Percentiles rank a stretch among this genome's conserved stretches.
These are phyloP conservation scores for Cyberlindnera suaveolens DNA, from an alignment of 805 yeast genomes.

Conservation along the genomic window DNA sequence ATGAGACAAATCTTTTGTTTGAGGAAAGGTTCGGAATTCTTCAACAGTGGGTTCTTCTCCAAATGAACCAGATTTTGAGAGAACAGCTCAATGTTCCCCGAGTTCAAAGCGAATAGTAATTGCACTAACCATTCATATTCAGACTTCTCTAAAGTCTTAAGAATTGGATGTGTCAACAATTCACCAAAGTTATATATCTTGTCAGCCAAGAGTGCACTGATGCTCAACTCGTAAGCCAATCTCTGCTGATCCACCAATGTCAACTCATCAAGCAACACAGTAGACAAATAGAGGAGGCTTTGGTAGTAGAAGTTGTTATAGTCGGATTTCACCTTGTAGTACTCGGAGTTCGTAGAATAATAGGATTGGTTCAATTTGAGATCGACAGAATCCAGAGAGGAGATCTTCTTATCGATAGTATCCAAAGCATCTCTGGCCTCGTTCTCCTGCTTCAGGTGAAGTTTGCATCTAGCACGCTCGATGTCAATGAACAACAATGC, in stretches of 20 bases:
- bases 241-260: slow-evolving; percentile 35
- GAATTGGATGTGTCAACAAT: slow-evolving; percentile 81
- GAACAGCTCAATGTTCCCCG: slow-evolving; percentile 70
- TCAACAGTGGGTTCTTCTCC: slow-evolving; percentile 48
- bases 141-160: slow-evolving; percentile 41
- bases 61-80: slow-evolving; percentile 41
- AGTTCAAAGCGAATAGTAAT: slow-evolving; percentile 62
- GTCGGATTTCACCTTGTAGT: slow-evolving; percentile 68
- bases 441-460: slow-evolving; percentile 47
- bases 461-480: slow-evolving; percentile 69
- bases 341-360: slow-evolving; percentile 73
- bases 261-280: slow-evolving; percentile 45
- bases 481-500: slow-evolving; percentile 55
- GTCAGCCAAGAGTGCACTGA: slow-evolving; percentile 87
- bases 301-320: slow-evolving; percentile 78
- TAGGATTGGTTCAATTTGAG: slow-evolving; percentile 72
- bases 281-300: slow-evolving; percentile 75
- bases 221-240: slow-evolving; percentile 68
- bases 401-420: slow-evolving; percentile 50
- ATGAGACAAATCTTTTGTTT: slow-evolving; percentile 88
- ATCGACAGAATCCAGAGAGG: slow-evolving; percentile 48
- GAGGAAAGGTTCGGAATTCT: slow-evolving; percentile 56
- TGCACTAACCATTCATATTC: slow-evolving; percentile 66
- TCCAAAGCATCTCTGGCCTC: slow-evolving; percentile 68
- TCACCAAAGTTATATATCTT: slow-evolving; percentile 94